Conservation (phyloP, 2,329 filamentous ascomycete genomes). For the Botryotinia globosa region DNA sequence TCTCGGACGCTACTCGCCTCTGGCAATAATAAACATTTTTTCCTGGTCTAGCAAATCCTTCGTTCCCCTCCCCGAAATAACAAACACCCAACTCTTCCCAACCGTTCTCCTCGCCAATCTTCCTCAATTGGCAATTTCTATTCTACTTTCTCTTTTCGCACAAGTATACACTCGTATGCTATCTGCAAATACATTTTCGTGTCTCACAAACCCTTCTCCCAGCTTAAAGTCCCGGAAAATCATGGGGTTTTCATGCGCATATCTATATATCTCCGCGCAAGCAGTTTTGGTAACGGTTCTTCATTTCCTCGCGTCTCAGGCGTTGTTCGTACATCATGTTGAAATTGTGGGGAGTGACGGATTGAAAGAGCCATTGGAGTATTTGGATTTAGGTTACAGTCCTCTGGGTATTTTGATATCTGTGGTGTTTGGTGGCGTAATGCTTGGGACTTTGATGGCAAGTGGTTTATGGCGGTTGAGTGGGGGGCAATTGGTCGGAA, state of each 20-base stretch:
- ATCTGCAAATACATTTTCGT: conserved; percentile 44
- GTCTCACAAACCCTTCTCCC: background rate
- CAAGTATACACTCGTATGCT: conserved; percentile 47
- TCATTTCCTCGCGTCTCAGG: conserved; percentile 9
- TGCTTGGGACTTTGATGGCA: background rate
- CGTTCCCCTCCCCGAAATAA: background rate
- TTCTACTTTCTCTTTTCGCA: conserved; percentile 48
- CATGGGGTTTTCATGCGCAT: background rate
- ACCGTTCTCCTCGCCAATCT: conserved; percentile 44
- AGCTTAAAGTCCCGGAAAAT: background rate
- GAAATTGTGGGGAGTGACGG: background rate
- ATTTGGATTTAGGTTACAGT: conserved; percentile 14
- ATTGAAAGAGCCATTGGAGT: background rate
- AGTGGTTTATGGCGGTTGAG: conserved; percentile 25
- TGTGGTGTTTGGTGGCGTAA: background rate
- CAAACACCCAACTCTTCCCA: conserved; percentile 21
- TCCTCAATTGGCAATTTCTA: conserved; percentile 47
- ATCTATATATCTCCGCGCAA: conserved; percentile 1
- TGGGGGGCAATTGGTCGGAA: conserved; percentile 26
- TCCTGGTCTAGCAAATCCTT: conserved; percentile 11
- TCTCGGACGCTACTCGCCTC: background rate
- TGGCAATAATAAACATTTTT: background rate
- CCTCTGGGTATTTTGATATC: conserved; percentile 12
- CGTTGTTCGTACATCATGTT: conserved; percentile 13
- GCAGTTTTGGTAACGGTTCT: background rate